Conservation (phyloP, 2,329 filamentous ascomycete genomes). For the Trichoderma sp. region DNA sequence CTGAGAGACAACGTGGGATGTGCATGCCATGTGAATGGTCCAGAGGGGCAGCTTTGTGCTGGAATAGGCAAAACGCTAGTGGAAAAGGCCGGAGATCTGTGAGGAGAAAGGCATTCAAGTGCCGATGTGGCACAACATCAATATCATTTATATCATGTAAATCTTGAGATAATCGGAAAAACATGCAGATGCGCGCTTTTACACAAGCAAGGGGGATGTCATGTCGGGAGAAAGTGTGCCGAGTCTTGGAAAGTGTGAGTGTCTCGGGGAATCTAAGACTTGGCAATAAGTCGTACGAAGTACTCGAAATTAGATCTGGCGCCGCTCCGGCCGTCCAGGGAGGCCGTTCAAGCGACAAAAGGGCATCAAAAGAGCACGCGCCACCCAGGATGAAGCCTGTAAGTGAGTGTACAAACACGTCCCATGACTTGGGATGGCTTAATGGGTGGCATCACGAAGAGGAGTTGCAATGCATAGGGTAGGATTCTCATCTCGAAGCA, state of each 20-base stretch:
- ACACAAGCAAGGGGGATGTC: background rate
- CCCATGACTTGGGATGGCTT: background rate
- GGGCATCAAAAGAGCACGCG: background rate
- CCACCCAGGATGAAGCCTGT: background rate
- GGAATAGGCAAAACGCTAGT: constrained; percentile 2
- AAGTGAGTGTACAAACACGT: background rate
- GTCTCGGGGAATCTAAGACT: background rate
- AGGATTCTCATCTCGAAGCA: background rate
- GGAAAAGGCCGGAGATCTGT: background rate
- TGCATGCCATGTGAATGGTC: constrained; percentile 21
- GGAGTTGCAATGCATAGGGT: background rate
- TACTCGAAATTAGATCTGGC: background rate
- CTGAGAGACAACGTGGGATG: constrained; percentile 21
- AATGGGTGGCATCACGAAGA: background rate
- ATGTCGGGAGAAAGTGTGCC: background rate
- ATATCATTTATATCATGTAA: background rate
- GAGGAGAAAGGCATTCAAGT: background rate
- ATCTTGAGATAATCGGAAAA: background rate
- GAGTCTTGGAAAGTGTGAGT: background rate
- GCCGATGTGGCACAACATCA: constrained; percentile 5
- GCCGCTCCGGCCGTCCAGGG: background rate
- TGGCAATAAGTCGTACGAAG: background rate
- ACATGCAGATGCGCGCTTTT: background rate
- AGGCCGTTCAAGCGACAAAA: background rate
- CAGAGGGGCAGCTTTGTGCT: background rate